Base-by-base conservation (phyloP, 2,329 filamentous ascomycete genomes). In the Hirsutella minnesotensis region DNA sequence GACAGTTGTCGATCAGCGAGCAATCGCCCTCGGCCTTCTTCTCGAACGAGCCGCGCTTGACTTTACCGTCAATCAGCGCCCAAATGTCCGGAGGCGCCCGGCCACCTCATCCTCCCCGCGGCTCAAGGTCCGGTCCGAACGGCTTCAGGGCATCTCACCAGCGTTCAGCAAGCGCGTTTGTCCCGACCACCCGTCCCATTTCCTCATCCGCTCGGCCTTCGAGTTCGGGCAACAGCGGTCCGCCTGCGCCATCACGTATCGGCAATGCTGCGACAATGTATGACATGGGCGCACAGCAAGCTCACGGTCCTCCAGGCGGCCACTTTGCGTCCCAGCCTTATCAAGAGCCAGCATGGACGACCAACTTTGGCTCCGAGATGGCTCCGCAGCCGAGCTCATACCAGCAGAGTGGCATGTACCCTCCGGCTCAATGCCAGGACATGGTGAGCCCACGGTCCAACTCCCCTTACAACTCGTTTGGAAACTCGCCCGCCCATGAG, bases 1-100 rank as follows among this genome's bases (percentile, higher is more conserved):
- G 15, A 8, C 33, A 34, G 3, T 4, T n/a, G 8, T 5, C 16
- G 13, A n/a, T 15, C n/a, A n/a, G 33, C 15, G 33, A 16, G 4
- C 33, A 34, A 22, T 19, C 18, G 9, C 13, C 24, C 39, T 15
- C 24, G 21, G 39, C 20, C 45, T 39, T 21, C 18, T 43, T 31
- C 29, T 27, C 24, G 24, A 15, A 30, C 21, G 40, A 44, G 4
- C 27, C 42, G n/a, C 48, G 43, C 12, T 38, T 45, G n/a, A 51
- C 47, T 4, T 44, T 56, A n/a, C 54, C 54, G 3, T 52, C 54
- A 2, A 53, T 56, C 42, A 44, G 46, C 20, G 36, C 48, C 9
- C 54, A 54, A n/a, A 46, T 55, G 21, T 39, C 49, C 13, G 31
- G 10, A 8, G 33, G 15, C 15, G 15, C 9, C 33, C 31, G 12